Evolutionary conservation across 2,329 filamentous ascomycete genomes (phyloP).

Genomic region (Lecanicillium sp.): DNA sequence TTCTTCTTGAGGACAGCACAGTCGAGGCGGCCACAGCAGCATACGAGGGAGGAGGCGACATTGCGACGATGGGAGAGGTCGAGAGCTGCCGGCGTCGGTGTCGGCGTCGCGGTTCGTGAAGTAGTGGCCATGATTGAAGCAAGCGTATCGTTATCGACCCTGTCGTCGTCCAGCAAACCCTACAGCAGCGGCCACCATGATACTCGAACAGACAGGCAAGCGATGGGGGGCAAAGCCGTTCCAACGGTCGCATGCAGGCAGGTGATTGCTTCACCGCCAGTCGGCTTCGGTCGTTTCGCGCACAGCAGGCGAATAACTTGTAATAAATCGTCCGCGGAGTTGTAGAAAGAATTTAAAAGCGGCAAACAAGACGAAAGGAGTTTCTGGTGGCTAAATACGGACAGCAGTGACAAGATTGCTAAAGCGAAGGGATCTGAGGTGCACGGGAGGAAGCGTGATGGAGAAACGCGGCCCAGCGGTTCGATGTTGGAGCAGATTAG

Average conservation of each 20-base stretch:
- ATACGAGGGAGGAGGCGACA: constrained; percentile 38
- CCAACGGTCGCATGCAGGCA: too few species aligned
- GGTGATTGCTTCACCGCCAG: too few species aligned
- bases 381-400: not conserved
- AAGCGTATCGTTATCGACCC: not conserved
- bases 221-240: too few species aligned
- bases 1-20: constrained; percentile 80
- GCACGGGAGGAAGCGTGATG: too few species aligned
- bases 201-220: not conserved
- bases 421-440: not conserved
- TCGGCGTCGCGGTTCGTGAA: constrained; percentile 7
- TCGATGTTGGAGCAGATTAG: too few species aligned
- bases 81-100: constrained; percentile 16
- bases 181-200: not conserved
- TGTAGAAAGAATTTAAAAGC: too few species aligned
- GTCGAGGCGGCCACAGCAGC: constrained; percentile 78
- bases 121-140: constrained; percentile 2
- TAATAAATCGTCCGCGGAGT: too few species aligned
- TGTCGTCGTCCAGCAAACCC: not conserved
- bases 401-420: not conserved
- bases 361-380: too few species aligned
- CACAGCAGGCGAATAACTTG: too few species aligned
- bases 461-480: too few species aligned
- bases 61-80: constrained; percentile 15
- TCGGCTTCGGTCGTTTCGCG: too few species aligned